Conservation (phyloP, 805 yeast species). For the Diddensiella caesifluorescens region DNA sequence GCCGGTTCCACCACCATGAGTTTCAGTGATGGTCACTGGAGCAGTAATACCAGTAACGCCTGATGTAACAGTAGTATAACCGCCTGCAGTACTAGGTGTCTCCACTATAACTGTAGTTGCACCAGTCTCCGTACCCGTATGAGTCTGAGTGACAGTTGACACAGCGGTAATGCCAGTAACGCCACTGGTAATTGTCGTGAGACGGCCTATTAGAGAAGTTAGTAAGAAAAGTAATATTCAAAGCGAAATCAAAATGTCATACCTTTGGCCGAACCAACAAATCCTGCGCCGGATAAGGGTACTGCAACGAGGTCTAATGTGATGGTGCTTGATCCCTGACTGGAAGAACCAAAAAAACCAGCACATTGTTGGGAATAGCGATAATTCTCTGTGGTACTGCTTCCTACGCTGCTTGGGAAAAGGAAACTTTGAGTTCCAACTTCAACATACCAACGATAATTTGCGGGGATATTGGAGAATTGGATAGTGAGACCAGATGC, state of each 20-base stretch:
- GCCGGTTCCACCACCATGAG: background rate
- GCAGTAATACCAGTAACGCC: conserved; percentile 4
- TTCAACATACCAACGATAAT: background rate
- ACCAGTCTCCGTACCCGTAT: conserved; percentile 1
- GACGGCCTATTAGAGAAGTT: background rate
- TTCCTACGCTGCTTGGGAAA: background rate
- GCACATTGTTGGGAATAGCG: background rate
- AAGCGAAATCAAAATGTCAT: background rate
- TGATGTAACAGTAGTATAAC: background rate
- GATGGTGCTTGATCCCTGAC: background rate
- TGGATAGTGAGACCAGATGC: background rate
- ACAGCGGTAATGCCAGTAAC: background rate
- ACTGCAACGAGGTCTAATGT: background rate
- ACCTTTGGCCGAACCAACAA: background rate
- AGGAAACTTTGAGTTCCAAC: background rate
- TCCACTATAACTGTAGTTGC: background rate
- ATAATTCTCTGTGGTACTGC: background rate
- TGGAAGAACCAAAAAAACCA: background rate
- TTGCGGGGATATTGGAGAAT: background rate
- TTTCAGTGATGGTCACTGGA: background rate
- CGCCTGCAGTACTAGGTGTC: background rate
- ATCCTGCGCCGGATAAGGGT: conserved; percentile 1
- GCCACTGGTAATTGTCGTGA: conserved; percentile 1
- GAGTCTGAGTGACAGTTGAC: background rate
- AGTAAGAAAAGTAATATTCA: background rate